phyloP scores from a whole-genome alignment of 768 basidiomycete genomes.

The Termitomyces sp. region DNA sequence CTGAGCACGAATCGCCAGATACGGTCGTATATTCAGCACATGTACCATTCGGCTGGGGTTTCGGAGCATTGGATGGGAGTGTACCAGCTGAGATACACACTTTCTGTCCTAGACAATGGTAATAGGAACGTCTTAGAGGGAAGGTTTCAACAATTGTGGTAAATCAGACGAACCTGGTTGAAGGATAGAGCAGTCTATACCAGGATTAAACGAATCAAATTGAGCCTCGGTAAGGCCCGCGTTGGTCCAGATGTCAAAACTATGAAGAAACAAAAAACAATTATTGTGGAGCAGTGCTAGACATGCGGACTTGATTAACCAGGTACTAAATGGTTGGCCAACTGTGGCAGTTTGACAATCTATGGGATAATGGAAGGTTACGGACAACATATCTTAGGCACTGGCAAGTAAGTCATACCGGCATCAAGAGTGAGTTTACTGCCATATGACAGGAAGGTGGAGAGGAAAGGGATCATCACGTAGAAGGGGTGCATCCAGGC shows the following conservation, averaged over 20 bases:
- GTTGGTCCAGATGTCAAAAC: constrained; percentile 13
- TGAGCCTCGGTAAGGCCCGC: constrained; percentile 12
- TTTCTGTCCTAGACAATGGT: constrained; percentile 10
- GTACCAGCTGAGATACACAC: constrained; percentile 15
- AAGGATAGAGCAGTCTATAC: constrained; percentile 8
- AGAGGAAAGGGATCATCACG: too few relatives aligned
- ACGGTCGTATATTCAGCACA: constrained; percentile 16
- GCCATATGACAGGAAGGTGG: too few relatives aligned
- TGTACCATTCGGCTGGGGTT: constrained; percentile 11
- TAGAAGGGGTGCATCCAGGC: too few relatives aligned
- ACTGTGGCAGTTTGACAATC: too few relatives aligned
- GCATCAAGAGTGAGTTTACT: too few relatives aligned
- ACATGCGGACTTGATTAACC: too few relatives aligned
- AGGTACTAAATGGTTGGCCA: too few relatives aligned
- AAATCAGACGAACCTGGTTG: constrained; percentile 3
- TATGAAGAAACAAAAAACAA: background rate
- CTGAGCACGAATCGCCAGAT: constrained; percentile 9
- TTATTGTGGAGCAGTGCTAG: too few relatives aligned
- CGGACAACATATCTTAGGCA: too few relatives aligned
- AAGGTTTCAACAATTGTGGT: background rate
- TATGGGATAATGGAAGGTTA: too few relatives aligned
- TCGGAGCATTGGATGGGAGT: constrained; percentile 8
- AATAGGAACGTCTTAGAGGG: too few relatives aligned
- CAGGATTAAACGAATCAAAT: constrained; percentile 14
- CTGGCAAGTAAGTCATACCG: too few relatives aligned